A percentile compares a stretch with the other conserved stretches of the same genome.
These are phyloP conservation scores for Chaetoceros muelleri DNA, from an alignment of 108 stramenopile genomes.

Conservation along the genomic window DNA sequence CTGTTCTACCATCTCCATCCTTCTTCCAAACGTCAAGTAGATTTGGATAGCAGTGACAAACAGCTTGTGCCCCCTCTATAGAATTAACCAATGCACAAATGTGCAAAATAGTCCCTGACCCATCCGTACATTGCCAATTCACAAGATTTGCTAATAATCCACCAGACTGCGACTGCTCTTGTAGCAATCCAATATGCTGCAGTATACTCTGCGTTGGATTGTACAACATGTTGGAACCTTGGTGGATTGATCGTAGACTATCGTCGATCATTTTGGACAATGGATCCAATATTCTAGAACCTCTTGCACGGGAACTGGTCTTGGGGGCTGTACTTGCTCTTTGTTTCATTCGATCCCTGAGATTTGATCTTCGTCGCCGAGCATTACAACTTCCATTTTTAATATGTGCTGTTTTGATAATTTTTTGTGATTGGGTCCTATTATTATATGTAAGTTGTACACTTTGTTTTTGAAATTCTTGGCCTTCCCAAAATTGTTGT, in stretches of 20 bases:
- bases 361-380: too few species aligned
- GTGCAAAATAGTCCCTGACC: neutral
- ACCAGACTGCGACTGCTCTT: neutral
- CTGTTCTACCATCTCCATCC: neutral
- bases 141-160: too few species aligned
- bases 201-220: neutral
- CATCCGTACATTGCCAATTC: neutral
- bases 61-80: neutral
- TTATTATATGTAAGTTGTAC: too few species aligned
- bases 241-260: neutral
- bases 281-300: neutral
- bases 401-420: too few species aligned
- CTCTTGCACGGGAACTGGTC: neutral
- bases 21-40: neutral
- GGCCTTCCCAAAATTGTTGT: too few species aligned
- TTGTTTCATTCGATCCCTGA: neutral
- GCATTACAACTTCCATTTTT: too few species aligned
- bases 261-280: neutral
- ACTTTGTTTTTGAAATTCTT: too few species aligned
- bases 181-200: neutral
- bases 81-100: neutral
- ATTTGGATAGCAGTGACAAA: neutral
- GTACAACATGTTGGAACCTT: neutral
- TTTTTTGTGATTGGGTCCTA: too few species aligned
- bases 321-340: neutral